Conservation (phyloP, 805 yeast genomes). For the Nakazawaea wickerhamii region DNA sequence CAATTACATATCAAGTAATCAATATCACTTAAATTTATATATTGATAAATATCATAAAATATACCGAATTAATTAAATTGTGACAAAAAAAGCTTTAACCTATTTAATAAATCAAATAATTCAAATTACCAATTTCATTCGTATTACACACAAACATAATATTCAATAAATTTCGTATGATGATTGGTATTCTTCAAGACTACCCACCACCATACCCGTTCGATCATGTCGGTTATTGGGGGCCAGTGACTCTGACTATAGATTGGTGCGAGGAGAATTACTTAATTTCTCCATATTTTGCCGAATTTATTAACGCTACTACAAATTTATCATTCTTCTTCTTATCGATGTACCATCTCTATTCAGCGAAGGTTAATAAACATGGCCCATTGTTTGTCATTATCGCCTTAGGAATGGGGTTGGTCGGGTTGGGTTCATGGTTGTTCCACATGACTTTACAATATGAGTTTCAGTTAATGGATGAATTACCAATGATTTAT, state of each 20-base stretch:
- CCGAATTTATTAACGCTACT: constrained; percentile 85
- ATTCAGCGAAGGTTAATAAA: constrained; percentile 50
- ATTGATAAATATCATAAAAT: too few relatives aligned
- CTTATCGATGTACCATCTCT: constrained; percentile 30
- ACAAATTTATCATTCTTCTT: constrained; percentile 58
- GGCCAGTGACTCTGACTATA: constrained; percentile 79
- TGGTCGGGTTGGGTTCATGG: constrained; percentile 93
- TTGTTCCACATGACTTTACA: constrained; percentile 89
- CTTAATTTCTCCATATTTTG: constrained; percentile 77
- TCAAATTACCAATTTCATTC: not conserved
- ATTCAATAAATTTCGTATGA: too few relatives aligned
- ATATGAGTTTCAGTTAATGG: constrained; percentile 82
- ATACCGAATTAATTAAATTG: too few relatives aligned
- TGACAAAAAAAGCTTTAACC: too few relatives aligned
- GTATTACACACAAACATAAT: too few relatives aligned
- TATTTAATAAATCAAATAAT: too few relatives aligned
- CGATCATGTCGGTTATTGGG: constrained; percentile 59
- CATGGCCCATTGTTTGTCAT: constrained; percentile 66
- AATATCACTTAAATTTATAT: too few relatives aligned
- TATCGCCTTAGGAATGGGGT: constrained; percentile 67
- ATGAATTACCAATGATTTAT: constrained; percentile 94
- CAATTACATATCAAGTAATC: too few relatives aligned
- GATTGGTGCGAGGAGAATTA: constrained; percentile 98
- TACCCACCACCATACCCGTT: not conserved
- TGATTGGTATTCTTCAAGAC: not conserved